These are phyloP conservation scores for Xylaria sp. DNA, from an alignment of 495 filamentous ascomycete species.

Conservation along the genomic window DNA sequence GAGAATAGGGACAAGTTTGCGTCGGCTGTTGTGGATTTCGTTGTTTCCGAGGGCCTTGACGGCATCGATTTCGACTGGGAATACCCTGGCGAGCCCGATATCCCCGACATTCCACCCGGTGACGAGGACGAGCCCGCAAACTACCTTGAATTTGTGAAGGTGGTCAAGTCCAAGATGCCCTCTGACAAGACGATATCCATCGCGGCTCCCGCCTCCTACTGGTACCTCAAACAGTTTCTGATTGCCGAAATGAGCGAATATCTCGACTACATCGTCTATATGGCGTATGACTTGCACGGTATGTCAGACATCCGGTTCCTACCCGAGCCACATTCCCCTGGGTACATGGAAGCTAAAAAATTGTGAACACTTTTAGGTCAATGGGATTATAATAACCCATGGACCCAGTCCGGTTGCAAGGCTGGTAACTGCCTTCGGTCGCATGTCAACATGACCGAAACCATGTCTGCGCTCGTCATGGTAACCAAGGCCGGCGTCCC, in stretches of 20 bases:
- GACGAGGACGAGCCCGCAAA: slow-evolving; percentile 29
- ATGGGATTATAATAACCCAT: slow-evolving; percentile 13
- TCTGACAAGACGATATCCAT: slow-evolving; percentile 38
- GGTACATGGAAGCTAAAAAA: too few species aligned
- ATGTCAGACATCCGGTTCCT: too few species aligned
- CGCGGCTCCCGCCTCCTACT: slow-evolving; percentile 35
- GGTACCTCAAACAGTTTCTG: slow-evolving; percentile 34
- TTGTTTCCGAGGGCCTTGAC: slow-evolving; percentile 29
- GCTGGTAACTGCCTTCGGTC: slow-evolving; percentile 49
- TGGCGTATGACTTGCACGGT: slow-evolving; percentile 45
- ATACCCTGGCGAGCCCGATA: slow-evolving; percentile 47
- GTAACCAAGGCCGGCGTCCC: slow-evolving; percentile 59
- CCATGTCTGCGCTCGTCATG: slow-evolving; percentile 48
- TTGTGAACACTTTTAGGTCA: neutral
- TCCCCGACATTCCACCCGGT: slow-evolving; percentile 37
- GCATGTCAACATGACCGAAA: slow-evolving; percentile 56
- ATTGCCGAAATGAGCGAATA: slow-evolving; percentile 32
- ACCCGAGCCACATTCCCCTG: too few species aligned
- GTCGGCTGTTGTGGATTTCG: slow-evolving; percentile 44
- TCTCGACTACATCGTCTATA: slow-evolving; percentile 44
- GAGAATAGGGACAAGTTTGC: slow-evolving; percentile 48
- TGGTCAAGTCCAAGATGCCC: slow-evolving; percentile 31
- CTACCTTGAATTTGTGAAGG: slow-evolving; percentile 36
- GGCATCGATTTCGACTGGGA: slow-evolving; percentile 51
- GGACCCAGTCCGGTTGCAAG: slow-evolving; percentile 39